Evolutionary conservation across 2,329 filamentous ascomycete genomes (phyloP), one percentile per base, ranked within the genome.

Genomic region (Fusarium ramigenum): DNA sequence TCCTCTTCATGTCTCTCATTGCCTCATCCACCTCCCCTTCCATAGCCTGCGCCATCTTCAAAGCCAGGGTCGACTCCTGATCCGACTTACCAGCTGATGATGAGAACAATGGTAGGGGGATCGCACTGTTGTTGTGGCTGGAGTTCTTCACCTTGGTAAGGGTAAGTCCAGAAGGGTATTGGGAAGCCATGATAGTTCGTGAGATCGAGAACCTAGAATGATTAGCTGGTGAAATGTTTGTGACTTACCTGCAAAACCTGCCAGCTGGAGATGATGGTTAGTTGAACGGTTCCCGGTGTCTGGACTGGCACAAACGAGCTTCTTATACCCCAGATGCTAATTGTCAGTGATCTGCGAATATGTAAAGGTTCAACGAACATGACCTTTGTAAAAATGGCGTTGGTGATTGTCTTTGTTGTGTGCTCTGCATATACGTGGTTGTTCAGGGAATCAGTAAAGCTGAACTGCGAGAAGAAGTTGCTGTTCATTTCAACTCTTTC

Each of bases 161-260:
- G 21, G 30, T 57, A 21, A 37, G 47, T 32, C 37, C 19, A 28
- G 30, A 36, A 37, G 54, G 39, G 39, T 34, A 34, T 44, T 63
- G 32, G 21, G 63, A 46, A 32, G 58, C 42, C 70, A 73, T 73
- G 40, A 37, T 54, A 59, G 52, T 23, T 34, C 47, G 43, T 53
- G 19, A 30, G 23, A 21, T 43, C 42, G n/a, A 25, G 25, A 32
- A 49, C 39, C 57, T 66, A 42, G 18, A 47, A n/a, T 60, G 40
- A 40, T 60, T 25, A 53, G 58, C 42, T 23, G 28, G 12, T 28
- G 18, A 43, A 25, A 25, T 18, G 42, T 54, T 23, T 21, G n/a
- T 42, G 34, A 46, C 53, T 60, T 68, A 60, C 63, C 63, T 69
- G 30, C 54, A 54, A n/a, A 23, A 44, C 40, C 18, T 65, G 39